These are phyloP conservation scores for Calvatia gigantea DNA, from an alignment of 768 basidiomycete species.

Conservation along the genomic window DNA sequence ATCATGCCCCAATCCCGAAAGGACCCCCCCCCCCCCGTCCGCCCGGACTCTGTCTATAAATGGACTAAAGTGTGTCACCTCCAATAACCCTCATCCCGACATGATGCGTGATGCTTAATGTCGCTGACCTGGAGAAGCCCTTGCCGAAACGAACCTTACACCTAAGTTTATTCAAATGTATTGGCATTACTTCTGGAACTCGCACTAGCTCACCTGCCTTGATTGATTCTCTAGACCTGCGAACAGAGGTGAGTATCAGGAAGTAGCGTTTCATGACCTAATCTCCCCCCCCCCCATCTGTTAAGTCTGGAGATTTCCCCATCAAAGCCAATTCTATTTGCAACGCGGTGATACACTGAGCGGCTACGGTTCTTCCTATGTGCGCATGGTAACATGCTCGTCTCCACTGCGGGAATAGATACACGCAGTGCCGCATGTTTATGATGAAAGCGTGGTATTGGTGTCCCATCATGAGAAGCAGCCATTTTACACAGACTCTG, in stretches of 20 bases:
- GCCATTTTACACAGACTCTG: no score
- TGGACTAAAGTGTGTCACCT: conserved; percentile 1
- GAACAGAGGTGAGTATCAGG: not conserved
- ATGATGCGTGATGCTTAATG: conserved; percentile 7
- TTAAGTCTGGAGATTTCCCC: not conserved
- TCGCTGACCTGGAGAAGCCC: conserved; percentile 10
- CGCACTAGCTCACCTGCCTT: conserved; percentile 1
- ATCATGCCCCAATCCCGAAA: not conserved
- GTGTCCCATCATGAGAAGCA: conserved; percentile 14
- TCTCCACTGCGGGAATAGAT: conserved; percentile 31
- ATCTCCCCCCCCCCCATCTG: not conserved
- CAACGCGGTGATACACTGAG: conserved; percentile 18
- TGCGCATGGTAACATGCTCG: conserved; percentile 3
- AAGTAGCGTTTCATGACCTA: conserved; percentile 9
- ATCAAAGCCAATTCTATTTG: conserved; percentile 4
- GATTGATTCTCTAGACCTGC: not conserved
- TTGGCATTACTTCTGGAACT: conserved; percentile 3
- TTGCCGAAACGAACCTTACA: conserved; percentile 5
- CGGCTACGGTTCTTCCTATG: conserved; percentile 12
- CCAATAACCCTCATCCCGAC: conserved; percentile 6
- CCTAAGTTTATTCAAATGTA: conserved; percentile 3
- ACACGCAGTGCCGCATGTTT: conserved; percentile 32
- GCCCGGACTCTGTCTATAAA: conserved; percentile 5
- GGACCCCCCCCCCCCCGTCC: no score
- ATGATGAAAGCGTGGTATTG: conserved; percentile 15